A percentile compares a stretch with the other conserved stretches of the same genome.
Conservation (phyloP, 2,329 filamentous ascomycete species). For the Metarhizium rileyi region DNA sequence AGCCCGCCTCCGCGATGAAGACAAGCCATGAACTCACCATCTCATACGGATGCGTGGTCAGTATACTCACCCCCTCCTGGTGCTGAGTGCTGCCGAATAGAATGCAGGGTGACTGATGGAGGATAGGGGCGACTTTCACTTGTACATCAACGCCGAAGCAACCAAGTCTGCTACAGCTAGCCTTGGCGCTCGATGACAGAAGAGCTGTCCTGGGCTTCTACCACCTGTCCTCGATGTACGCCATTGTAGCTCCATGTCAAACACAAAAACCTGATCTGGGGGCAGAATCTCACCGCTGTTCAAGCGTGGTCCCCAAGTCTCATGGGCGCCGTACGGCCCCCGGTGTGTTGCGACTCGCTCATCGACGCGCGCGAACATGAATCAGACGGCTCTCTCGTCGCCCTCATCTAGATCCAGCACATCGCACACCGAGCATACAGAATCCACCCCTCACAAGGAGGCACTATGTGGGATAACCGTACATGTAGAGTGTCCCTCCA, state of each 20-base stretch:
- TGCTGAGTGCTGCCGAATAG: too few species aligned
- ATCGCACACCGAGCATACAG: conserved; percentile 20
- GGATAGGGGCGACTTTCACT: conserved; percentile 27
- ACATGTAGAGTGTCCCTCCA: conserved; percentile 17
- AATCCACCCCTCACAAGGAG: conserved; percentile 12
- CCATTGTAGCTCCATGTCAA: not conserved
- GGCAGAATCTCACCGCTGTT: conserved; percentile 19
- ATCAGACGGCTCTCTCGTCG: conserved; percentile 23
- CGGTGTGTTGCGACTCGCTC: conserved; percentile 26
- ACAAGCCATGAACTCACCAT: too few species aligned
- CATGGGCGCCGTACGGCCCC: conserved; percentile 23
- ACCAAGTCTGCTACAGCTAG: conserved; percentile 30
- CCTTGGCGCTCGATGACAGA: conserved; percentile 26
- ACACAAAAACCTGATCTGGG: not conserved
- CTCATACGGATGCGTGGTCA: conserved; percentile 29
- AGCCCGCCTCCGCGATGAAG: too few species aligned
- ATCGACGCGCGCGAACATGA: conserved; percentile 17
- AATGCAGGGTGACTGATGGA: too few species aligned
- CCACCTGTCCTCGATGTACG: conserved; percentile 26
- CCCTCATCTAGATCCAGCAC: conserved; percentile 24
- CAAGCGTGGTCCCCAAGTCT: conserved; percentile 20
- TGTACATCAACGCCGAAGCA: conserved; percentile 25
- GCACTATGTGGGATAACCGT: conserved; percentile 10
- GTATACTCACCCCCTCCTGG: conserved; percentile 6
- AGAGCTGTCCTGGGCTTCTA: conserved; percentile 31